A percentile compares a stretch with the other conserved stretches of the same genome.
These are phyloP conservation scores for Aspergillus ibericus DNA, from an alignment of 2,329 filamentous ascomycete genomes.

Conservation along the genomic window DNA sequence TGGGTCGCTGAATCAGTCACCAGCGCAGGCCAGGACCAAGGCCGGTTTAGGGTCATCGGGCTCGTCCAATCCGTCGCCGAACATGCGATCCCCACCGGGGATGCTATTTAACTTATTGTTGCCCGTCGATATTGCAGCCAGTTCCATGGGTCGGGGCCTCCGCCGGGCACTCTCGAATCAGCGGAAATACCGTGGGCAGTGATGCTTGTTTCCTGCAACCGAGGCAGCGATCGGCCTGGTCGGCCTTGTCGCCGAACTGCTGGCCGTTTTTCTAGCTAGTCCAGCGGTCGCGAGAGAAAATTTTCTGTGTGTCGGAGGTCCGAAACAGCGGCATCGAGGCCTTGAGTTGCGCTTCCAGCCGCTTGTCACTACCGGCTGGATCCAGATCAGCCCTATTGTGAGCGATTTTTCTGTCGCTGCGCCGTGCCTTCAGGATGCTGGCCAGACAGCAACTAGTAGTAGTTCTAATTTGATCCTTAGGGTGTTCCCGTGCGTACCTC, in stretches of 20 bases:
- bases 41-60: neutral
- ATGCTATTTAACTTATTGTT: neutral
- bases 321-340: neutral
- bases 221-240: neutral
- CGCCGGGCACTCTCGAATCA: neutral
- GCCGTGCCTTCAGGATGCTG: no score
- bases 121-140: neutral
- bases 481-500: neutral
- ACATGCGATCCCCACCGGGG: neutral
- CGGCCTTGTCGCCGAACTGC: neutral
- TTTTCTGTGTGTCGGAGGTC: neutral
- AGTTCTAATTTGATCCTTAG: neutral
- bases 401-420: neutral
- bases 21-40: neutral
- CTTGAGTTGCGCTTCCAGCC: neutral
- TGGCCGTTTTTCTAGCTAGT: neutral
- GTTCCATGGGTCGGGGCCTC: neutral
- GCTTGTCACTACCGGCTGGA: neutral
- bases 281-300: neutral
- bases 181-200: neutral
- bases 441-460: neutral
- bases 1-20: neutral
- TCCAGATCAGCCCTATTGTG: conserved; percentile 2
- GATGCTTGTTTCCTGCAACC: conserved; percentile 1
- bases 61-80: neutral